Evolutionary conservation across 768 basidiomycete genomes (phyloP).

Genomic region (Rhodotorula graminis): DNA sequence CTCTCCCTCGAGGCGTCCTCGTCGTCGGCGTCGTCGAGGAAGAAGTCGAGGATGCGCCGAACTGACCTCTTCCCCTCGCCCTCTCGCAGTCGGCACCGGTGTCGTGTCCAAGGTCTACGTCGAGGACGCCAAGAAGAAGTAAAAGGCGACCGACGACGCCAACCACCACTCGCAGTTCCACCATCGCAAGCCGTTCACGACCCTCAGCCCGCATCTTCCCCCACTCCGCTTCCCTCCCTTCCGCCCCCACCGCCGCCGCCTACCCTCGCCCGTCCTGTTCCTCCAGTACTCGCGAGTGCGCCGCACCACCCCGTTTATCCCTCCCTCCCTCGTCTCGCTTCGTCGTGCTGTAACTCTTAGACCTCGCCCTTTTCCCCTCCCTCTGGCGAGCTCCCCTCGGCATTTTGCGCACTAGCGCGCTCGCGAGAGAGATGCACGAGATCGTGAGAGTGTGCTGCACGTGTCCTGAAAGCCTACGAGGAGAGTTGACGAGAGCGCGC

Average conservation of each 20-base stretch:
- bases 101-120: slow-evolving; percentile 54
- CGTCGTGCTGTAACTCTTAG: background rate
- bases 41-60: too few species aligned
- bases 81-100: slow-evolving; percentile 74
- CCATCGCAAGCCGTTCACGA: too few species aligned
- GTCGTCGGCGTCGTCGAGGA: too few species aligned
- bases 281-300: too few species aligned
- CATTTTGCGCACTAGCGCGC: background rate
- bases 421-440: too few species aligned
- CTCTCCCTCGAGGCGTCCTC: too few species aligned
- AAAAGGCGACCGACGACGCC: background rate
- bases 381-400: background rate
- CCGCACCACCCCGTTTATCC: background rate
- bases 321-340: background rate
- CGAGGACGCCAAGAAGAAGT: too few species aligned
- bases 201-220: background rate
- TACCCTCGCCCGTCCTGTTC: background rate
- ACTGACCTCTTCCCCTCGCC: background rate
- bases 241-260: too few species aligned
- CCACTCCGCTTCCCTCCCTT: background rate
- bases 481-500: too few species aligned
- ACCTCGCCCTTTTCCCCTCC: background rate
- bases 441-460: background rate
- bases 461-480: background rate
- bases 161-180: background rate